Base-by-base conservation (phyloP, 805 yeast species). In the Spathaspora passalidarum region DNA sequence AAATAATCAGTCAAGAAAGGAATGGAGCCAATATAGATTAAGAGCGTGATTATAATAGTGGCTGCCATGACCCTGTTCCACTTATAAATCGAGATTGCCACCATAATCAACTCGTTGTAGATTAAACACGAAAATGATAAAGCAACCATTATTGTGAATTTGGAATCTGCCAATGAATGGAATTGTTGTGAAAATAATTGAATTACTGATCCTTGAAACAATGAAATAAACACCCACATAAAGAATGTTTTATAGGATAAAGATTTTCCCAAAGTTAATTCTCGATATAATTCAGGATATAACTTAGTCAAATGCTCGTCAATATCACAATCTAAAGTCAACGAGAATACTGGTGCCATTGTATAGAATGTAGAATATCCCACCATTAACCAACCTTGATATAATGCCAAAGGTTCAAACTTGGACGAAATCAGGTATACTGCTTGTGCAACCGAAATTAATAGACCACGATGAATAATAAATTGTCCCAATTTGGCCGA, bases 341-440 rank as follows among this genome's bases (percentile, higher is more conserved):
- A 69, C 0, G 97, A 88, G 57, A 94, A 94, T 1, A 94, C 98
- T 0, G 99, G 99, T 46, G 92, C 90, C 99, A 94, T 94, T 0
- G 99, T 94, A 65, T 94, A 94, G 44, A 89, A 78, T 0, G 99
- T 94, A 2, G 98, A 96, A 66, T 94, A 94, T 1, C 99, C 99
- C 38, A 94, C 99, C 97, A 94, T 90, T 40, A 94, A 74, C 85
- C 96, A 92, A 2, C 99, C 99, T 62, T 94, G 92, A 61, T 87
- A 89, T 44, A 94, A 72, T 0, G 98, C 98, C 50, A 94, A 72
- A 1, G 99, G 99, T 63, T 91, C 98, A 62, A 89, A 94, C 3
- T 78, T 68, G 0, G 97, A 88, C 37, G 89, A 79, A 11, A 92
- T 79, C 1, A 97, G 90, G 63, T 80, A 94, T 13, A 94, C 90